Base-by-base conservation (phyloP, 176 grass and related monocot genomes). In the Puya raimondii region DNA sequence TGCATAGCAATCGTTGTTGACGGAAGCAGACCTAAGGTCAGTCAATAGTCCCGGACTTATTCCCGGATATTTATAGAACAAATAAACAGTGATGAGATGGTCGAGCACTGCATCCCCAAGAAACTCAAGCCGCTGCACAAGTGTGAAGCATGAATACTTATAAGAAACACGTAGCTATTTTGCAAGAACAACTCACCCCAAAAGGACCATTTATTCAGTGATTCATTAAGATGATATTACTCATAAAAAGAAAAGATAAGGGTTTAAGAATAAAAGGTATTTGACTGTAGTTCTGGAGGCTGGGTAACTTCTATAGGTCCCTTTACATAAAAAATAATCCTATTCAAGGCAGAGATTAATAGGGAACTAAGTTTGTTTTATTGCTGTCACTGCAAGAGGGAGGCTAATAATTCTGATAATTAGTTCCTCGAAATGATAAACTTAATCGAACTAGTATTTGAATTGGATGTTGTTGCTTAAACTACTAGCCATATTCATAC, bases 1-100 rank as follows among this genome's bases (percentile, higher is more conserved):
- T 3, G 91, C 91, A 83, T 96, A 91, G 69, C 84, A 91, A 71
- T 64, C 74, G 66, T 96, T 91, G 79, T 88, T 96, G 53, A 87
- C 84, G 2, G 87, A 91, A 65, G 84, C 79, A 56, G 91, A 96
- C 79, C 87, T 91, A 67, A 96, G 71, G 72, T 91, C 80, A 61
- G 91, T 91, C 70, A 96, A 80, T 64, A 88, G 58, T 71, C 47
- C 76, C 70, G 91, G 91, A 66, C 87, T 91, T 66, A 84, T 69
- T 81, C 79, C 73, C 77, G 81, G 81, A 63, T 96, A 96, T 54
- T 83, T 67, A 4, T 66, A 51, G 54, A 82, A 96, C 47, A 81
- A 80, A 80, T 91, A 78, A 56, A 83, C 11, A 67, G 91, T 91
- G 71, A 91, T 80, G 48, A 85, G 75, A 70, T 90, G 66, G 59